Percentiles rank a stretch among this genome's conserved stretches.
Evolutionary conservation across 208 protist species (phyloP).

Genomic region (Acanthamoeba healyi): DNA sequence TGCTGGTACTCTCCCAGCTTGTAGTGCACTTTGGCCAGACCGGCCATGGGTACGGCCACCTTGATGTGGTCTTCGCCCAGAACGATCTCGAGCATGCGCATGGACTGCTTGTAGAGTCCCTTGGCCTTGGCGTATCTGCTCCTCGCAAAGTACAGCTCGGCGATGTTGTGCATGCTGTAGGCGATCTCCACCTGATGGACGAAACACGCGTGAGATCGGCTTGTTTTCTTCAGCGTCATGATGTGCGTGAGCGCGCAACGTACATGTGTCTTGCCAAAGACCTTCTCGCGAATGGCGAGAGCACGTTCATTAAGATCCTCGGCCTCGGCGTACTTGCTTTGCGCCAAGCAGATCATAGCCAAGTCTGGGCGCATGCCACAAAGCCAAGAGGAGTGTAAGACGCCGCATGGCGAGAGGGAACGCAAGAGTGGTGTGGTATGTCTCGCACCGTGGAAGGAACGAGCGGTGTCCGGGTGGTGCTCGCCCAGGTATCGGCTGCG

Average conservation of each 20-base stretch:
- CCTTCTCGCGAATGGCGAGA: conserved; percentile 73
- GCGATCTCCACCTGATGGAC: conserved; percentile 64
- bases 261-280: conserved; percentile 78
- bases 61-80: conserved; percentile 73
- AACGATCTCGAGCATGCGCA: conserved; percentile 69
- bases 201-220: neutral
- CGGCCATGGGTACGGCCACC: conserved; percentile 54
- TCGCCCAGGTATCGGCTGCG: conserved; percentile 61
- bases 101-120: conserved; percentile 64
- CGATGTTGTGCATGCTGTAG: conserved; percentile 74
- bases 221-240: no score
- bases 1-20: conserved; percentile 74
- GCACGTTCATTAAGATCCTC: conserved; percentile 66
- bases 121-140: conserved; percentile 70
- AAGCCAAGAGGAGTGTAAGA: neutral
- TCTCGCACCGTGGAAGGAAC: conserved; percentile 47
- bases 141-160: conserved; percentile 71
- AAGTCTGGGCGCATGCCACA: neutral
- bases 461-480: conserved; percentile 72
- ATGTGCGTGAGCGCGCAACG: neutral
- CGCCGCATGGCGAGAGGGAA: neutral
- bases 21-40: conserved; percentile 73
- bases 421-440: no score
- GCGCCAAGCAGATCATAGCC: conserved; percentile 74
- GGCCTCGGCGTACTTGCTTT: conserved; percentile 66